phyloP scores from a whole-genome alignment of 2,329 filamentous ascomycete genomes.

The Ascosphaera apis region DNA sequence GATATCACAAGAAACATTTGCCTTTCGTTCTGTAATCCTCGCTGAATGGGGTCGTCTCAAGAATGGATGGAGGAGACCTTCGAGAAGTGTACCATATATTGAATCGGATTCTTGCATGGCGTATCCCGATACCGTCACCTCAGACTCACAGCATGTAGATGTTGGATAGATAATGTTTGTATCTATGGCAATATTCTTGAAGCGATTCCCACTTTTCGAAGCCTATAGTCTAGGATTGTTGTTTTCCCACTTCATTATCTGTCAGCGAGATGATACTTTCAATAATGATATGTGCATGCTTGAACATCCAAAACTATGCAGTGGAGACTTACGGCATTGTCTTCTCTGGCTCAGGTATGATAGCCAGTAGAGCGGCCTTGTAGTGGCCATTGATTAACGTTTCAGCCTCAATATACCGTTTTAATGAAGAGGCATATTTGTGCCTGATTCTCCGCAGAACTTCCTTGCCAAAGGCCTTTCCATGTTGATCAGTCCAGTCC shows the following conservation, averaged over 20 bases:
- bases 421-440: not conserved
- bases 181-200: not conserved
- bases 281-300: too few species aligned
- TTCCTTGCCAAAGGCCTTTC: not conserved
- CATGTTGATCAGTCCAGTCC: not conserved
- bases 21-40: not conserved
- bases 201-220: not conserved
- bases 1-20: not conserved
- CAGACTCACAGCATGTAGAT: not conserved
- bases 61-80: not conserved
- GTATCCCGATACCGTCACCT: not conserved
- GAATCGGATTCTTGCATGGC: not conserved
- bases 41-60: not conserved
- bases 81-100: not conserved
- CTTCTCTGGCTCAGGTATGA: not conserved
- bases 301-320: too few species aligned
- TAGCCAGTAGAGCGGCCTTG: not conserved
- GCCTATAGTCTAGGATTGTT: not conserved
- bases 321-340: not conserved
- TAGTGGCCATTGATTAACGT: not conserved
- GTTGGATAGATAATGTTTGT: not conserved
- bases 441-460: not conserved
- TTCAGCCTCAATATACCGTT: not conserved
- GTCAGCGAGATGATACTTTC: too few species aligned
- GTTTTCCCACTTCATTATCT: not conserved